Percentiles rank a stretch among this genome's conserved stretches.
Evolutionary conservation across 1,139 yeast species (phyloP).

Genomic region (Suhomyces kunorum): DNA sequence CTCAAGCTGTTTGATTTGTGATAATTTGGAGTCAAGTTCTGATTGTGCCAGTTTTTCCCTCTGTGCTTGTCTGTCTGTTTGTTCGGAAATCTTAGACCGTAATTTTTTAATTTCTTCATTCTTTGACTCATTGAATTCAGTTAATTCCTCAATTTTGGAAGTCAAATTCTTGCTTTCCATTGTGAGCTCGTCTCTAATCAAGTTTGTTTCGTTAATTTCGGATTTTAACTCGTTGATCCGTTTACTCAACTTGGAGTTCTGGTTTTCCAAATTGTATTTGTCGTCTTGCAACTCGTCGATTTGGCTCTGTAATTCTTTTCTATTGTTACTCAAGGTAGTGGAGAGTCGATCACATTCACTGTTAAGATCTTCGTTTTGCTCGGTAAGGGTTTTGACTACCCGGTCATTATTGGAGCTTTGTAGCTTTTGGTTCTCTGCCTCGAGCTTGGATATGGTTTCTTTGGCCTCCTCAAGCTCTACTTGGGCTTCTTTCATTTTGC

Average conservation of each 20-base stretch:
- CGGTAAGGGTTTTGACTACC: slow-evolving; percentile 35
- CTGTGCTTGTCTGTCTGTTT: slow-evolving; percentile 10
- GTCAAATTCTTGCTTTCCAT: slow-evolving; percentile 45
- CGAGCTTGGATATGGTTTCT: slow-evolving; percentile 33
- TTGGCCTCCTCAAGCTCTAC: slow-evolving; percentile 62
- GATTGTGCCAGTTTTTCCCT: slow-evolving; percentile 7
- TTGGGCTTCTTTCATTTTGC: slow-evolving; percentile 75
- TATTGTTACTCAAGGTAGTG: slow-evolving; percentile 45
- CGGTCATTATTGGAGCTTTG: slow-evolving; percentile 13
- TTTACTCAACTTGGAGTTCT: slow-evolving; percentile 34
- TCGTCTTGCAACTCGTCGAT: slow-evolving; percentile 48
- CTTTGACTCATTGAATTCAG: slow-evolving; percentile 19
- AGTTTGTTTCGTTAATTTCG: slow-evolving; percentile 47
- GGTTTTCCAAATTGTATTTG: slow-evolving; percentile 46
- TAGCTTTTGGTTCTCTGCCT: slow-evolving; percentile 30
- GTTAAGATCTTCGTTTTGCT: slow-evolving; percentile 58
- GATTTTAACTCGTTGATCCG: slow-evolving; percentile 42
- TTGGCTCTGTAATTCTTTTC: slow-evolving; percentile 48
- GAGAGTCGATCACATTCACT: slow-evolving; percentile 68
- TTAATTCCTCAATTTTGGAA: slow-evolving; percentile 49
- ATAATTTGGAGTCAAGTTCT: slow-evolving; percentile 5
- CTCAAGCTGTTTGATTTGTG: slow-evolving; percentile 11
- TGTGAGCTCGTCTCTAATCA: slow-evolving; percentile 49
- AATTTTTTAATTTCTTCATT: slow-evolving; percentile 15
- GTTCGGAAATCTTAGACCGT: slow-evolving; percentile 3